Base-by-base conservation (phyloP, 1,139 yeast genomes). In the Yamadazyma atmosphaerica region DNA sequence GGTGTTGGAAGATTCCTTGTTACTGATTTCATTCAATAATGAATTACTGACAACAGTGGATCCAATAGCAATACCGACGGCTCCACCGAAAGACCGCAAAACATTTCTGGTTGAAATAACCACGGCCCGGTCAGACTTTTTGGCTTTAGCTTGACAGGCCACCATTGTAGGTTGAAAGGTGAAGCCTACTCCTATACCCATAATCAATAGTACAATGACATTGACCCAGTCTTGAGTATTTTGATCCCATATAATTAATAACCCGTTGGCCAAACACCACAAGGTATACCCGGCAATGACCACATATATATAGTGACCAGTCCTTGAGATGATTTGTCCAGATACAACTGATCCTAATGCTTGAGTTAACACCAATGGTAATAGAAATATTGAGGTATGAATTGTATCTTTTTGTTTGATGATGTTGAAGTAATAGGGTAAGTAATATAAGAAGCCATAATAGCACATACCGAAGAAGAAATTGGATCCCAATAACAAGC, bases 81-180 rank as follows among this genome's bases (percentile, higher is more conserved):
- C 73, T 18, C 81, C 81, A 27, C 84, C 83, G 41, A 78, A 67
- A 1, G 79, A 73, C 42, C 83, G 55, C 38, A 76, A 46, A 11
- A 77, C 76, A 44, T 77, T 77, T 52, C 83, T 62, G 1, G 79
- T 67, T 1, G 81, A 68, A 6, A 78, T 77, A 10, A 77, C 77
- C 14, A 77, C 80, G 0, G 83, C 81, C 34, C 83, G 55, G 43
- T 79, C 83, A 2, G 72, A 61, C 37, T 68, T 68, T 30, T 53
- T 61, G 8, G 79, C 65, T 40, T 76, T 77, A 0, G 83, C 80
- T 51, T 76, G 80, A 4, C 70, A 69, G 1, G 82, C 82, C 9
- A 78, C 72, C 68, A 78, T 66, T 0, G 80, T 72, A 5, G 65
- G 66, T 35, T 61, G 65, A 51, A 60, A 60, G 1, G 63, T 53